Evolutionary conservation across 164 flowering plant species (phyloP), one percentile per base, ranked within the genome.

Genomic region (Aristolochia contorta): DNA sequence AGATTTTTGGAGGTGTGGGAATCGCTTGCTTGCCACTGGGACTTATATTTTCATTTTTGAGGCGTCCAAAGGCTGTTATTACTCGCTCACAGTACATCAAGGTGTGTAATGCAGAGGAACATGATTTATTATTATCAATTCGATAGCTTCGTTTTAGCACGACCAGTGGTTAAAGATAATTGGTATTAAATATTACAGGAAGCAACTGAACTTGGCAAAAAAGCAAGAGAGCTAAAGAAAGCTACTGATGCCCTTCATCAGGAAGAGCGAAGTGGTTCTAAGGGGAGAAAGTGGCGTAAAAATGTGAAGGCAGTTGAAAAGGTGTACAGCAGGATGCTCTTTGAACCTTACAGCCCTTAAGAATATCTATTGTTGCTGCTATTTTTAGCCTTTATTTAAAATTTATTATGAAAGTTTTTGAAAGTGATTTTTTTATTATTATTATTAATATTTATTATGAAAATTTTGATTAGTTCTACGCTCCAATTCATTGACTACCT

Each of bases 1-100:
- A 90, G 99, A 88, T 93, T 60, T 93, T 93, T 80, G 99, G 97
- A 57, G 97, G 99, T 56, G 96, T 90, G 77, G 97, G 97, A 58
- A 90, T 93, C 66, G 87, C 88, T 68, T 83, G 90, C 75, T 69
- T 93, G 55, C 99, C 97, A 54, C 55, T 93, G 70, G 96, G 97
- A 50, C 96, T 87, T 62, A 82, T 93, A 59, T 81, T 79, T 77
- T 76, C 97, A 54, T 90, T 93, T 72, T 71, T 93, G 57, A 72
- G 91, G 74, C 97, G 98, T 30, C 97, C 98, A 25, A 92, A 87
- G 73, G 96, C 97, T 72, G 98, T 93, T 50, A 93, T 93, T 48
- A 93, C 97, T 66, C 93, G 97, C 20, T 93, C 98, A 46, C 98
- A 93, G 77, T 93, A 89, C 62, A 89, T 93, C 64, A 93, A 93